Conservation (phyloP, 306 rosid genomes). For the Casuarina glauca region DNA sequence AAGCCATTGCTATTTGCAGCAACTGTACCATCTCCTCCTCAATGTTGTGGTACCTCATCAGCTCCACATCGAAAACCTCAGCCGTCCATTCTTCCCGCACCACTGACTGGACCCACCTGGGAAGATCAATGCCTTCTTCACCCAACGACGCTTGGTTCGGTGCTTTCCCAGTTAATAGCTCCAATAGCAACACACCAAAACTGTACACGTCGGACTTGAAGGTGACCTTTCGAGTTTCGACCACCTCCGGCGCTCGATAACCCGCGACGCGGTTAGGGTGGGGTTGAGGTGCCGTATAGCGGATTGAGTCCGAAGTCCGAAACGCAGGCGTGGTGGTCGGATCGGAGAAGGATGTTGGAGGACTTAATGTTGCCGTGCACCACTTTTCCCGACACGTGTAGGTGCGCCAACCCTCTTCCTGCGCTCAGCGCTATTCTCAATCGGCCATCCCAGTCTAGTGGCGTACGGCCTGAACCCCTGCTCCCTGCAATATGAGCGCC, state of each 20-base stretch:
- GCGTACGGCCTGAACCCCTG: conserved; percentile 93
- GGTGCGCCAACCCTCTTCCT: conserved; percentile 73
- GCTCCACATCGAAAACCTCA: conserved; percentile 90
- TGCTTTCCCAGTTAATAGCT: conserved; percentile 88
- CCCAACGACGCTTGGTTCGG: conserved; percentile 95
- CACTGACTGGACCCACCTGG: conserved; percentile 98
- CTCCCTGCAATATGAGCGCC: conserved; percentile 56
- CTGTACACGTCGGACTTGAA: conserved; percentile 96
- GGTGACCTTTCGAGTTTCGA: conserved; percentile 73
- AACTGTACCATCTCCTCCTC: conserved; percentile 99
- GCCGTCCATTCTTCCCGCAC: conserved; percentile 99
- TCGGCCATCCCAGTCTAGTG: conserved; percentile 91
- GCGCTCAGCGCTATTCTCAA: conserved; percentile 74
- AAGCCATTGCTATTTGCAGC: conserved; percentile 86
- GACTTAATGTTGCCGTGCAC: conserved; percentile 93
- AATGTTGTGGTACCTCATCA: conserved; percentile 86
- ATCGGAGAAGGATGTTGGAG: conserved; percentile 80
- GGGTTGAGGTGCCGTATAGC: conserved; percentile 60
- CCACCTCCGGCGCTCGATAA: conserved; percentile 80
- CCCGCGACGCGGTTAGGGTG: conserved; percentile 86
- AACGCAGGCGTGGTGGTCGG: conserved; percentile 60
- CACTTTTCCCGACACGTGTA: conserved; percentile 81
- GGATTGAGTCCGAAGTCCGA: conserved; percentile 88
- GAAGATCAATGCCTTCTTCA: conserved; percentile 89
- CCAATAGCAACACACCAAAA: conserved; percentile 82